Evolutionary conservation across 140 eudicot genomes (phyloP).

Genomic region (Anethum foeniculum): DNA sequence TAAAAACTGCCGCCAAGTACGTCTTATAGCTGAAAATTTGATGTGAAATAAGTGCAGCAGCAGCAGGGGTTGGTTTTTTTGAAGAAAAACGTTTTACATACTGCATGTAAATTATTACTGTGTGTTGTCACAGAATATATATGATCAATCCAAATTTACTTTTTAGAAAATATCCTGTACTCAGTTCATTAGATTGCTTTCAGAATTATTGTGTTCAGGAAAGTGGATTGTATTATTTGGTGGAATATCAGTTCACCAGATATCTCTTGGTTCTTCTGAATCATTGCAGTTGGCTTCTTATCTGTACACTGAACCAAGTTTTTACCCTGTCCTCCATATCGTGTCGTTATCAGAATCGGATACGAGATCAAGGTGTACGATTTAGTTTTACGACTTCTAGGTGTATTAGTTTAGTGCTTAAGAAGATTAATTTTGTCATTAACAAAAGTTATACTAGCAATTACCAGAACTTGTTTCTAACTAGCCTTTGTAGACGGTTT

Average conservation of each 20-base stretch:
- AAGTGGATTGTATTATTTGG: conserved; percentile 3
- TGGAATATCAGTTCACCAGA: background rate
- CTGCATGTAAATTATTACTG: background rate
- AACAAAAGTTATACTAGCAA: background rate
- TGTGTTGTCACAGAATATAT: background rate
- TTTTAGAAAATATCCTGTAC: background rate
- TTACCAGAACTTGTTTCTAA: background rate
- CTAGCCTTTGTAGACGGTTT: background rate
- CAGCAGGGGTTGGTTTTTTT: background rate
- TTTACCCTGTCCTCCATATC: background rate
- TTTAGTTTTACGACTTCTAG: no score
- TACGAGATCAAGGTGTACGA: background rate
- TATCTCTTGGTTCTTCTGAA: background rate
- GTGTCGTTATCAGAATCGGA: background rate
- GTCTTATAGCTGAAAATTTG: background rate
- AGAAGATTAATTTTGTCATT: background rate
- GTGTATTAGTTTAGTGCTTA: no score
- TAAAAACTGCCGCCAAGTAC: background rate
- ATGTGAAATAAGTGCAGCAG: background rate
- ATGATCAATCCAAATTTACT: background rate
- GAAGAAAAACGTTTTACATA: background rate
- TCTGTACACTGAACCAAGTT: background rate
- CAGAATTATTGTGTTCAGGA: background rate
- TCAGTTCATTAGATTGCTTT: background rate
- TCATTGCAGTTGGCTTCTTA: background rate